A percentile compares a stretch with the other conserved stretches of the same genome.
phyloP scores from a whole-genome alignment of 2,329 filamentous ascomycete genomes.

The Monosporascus sp. region DNA sequence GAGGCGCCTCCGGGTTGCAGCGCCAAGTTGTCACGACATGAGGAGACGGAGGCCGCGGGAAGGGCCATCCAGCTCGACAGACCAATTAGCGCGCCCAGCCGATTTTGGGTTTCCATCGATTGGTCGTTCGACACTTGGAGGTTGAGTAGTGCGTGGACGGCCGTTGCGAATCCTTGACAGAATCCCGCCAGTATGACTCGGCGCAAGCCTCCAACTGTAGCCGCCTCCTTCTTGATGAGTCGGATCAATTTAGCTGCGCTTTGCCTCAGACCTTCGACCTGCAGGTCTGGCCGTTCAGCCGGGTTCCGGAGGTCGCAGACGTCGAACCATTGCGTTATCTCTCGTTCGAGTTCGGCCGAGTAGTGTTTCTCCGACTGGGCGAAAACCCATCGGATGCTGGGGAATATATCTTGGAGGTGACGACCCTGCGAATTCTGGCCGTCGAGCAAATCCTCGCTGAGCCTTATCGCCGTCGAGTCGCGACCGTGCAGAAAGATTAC shows the following conservation, averaged over 20 bases:
- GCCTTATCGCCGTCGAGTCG: slow-evolving; percentile 29
- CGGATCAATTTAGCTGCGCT: slow-evolving; percentile 26
- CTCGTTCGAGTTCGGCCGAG: slow-evolving; percentile 19
- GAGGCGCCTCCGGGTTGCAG: slow-evolving; percentile 8
- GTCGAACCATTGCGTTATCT: slow-evolving; percentile 45
- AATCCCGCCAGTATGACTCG: slow-evolving; percentile 39
- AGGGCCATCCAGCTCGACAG: slow-evolving; percentile 17
- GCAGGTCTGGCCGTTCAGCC: slow-evolving; percentile 33
- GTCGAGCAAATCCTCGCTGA: slow-evolving; percentile 24
- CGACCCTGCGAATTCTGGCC: slow-evolving; percentile 24
- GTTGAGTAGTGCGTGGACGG: slow-evolving; percentile 18
- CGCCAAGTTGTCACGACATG: slow-evolving; percentile 21
- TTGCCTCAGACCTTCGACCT: slow-evolving; percentile 34
- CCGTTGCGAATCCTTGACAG: slow-evolving; percentile 38
- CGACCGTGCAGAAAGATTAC: slow-evolving; percentile 41
- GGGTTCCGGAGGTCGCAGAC: slow-evolving; percentile 36
- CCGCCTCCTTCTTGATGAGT: slow-evolving; percentile 30
- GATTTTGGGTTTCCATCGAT: not conserved
- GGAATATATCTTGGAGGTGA: slow-evolving; percentile 34
- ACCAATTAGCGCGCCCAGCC: slow-evolving; percentile 13
- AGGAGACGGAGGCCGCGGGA: slow-evolving; percentile 6
- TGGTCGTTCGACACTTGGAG: slow-evolving; percentile 3
- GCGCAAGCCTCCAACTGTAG: slow-evolving; percentile 28
- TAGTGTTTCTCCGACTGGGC: slow-evolving; percentile 33
- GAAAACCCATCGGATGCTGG: slow-evolving; percentile 45